Base-by-base conservation (phyloP, 2,329 filamentous ascomycete species). In the Colletotrichum nymphaeae region DNA sequence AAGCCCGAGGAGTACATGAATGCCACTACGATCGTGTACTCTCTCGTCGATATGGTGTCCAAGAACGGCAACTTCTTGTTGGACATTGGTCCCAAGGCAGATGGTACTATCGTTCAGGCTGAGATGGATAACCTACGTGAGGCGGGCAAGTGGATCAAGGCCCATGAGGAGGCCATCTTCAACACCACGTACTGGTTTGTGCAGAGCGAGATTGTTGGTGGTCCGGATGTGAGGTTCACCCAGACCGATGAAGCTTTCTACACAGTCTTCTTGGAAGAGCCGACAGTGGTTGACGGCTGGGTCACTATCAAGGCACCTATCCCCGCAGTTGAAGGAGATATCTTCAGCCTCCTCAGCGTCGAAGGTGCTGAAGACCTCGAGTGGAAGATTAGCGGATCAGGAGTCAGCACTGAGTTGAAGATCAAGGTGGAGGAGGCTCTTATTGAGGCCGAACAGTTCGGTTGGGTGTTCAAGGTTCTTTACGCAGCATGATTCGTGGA, bases 61-160 rank as follows among this genome's bases (percentile, higher is more conserved):
- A 89, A 89, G 78, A 89, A 89, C 67, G 88, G 88, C 0, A 91
- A 91, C 74, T 83, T 91, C 64, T 75, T 91, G 65, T 82, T 91
- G 0, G 87, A 91, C 69, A 83, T 91, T 53, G 89, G 89, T 0
- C 89, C 89, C 0, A 83, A 77, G n/a, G 87, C 87, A 1, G 84
- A 91, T 75, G 89, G 89, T 0, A 86, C 83, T 0, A 88, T 92
- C 46, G 81, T 88, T 4, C 82, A 86, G 5, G 79, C 84, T 2
- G 88, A 89, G 78, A 79, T 84, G 42, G 78, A 82, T 0, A 84
- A 86, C 74, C 78, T 92, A 19, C 81, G 85, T 0, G 83, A 84
- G 53, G 89, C 88, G 0, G 90, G 89, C 0, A 74, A 63, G 1
- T 91, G 89, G 89, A 89, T 91, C 67, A 83, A 84, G 35, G 76